Evolutionary conservation across 768 basidiomycete genomes (phyloP).

Genomic region (Termitomyces sp.): DNA sequence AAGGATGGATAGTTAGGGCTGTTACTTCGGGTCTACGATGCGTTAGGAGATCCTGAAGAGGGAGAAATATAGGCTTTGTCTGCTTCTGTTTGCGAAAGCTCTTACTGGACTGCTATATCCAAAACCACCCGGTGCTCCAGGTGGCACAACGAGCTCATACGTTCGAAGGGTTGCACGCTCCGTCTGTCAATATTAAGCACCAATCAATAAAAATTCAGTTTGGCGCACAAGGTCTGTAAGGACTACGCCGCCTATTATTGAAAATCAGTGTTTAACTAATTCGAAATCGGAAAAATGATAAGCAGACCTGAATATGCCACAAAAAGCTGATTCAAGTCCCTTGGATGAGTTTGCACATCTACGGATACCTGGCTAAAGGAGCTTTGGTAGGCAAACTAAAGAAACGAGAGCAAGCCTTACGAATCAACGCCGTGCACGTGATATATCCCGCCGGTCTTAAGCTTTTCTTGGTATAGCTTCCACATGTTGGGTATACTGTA

Average conservation of each 20-base stretch:
- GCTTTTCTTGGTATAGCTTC: constrained; percentile 61
- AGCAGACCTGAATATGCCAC: constrained; percentile 68
- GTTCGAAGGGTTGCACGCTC: constrained; percentile 48
- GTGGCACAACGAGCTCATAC: constrained; percentile 67
- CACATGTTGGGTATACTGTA: constrained; percentile 74
- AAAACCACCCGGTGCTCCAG: constrained; percentile 77
- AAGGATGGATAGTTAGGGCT: constrained; percentile 65
- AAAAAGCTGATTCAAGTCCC: constrained; percentile 66
- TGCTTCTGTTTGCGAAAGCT: neutral
- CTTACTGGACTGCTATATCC: constrained; percentile 54
- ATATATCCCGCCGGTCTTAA: constrained; percentile 33
- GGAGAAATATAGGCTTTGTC: neutral
- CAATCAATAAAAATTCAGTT: neutral
- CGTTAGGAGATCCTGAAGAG: constrained; percentile 53
- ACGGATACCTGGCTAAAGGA: constrained; percentile 41
- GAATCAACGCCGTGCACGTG: constrained; percentile 23
- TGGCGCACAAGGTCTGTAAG: constrained; percentile 50
- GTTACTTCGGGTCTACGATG: constrained; percentile 70
- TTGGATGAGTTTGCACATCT: constrained; percentile 62
- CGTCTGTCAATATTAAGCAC: constrained; percentile 22
- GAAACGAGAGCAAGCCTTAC: constrained; percentile 19
- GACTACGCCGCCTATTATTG: constrained; percentile 48
- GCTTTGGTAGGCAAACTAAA: neutral
- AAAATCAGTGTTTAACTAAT: neutral
- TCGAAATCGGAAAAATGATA: neutral